Evolutionary conservation across 1,284 basidiomycete genomes (phyloP).

Genomic region (Ceratobasidium theobromae): DNA sequence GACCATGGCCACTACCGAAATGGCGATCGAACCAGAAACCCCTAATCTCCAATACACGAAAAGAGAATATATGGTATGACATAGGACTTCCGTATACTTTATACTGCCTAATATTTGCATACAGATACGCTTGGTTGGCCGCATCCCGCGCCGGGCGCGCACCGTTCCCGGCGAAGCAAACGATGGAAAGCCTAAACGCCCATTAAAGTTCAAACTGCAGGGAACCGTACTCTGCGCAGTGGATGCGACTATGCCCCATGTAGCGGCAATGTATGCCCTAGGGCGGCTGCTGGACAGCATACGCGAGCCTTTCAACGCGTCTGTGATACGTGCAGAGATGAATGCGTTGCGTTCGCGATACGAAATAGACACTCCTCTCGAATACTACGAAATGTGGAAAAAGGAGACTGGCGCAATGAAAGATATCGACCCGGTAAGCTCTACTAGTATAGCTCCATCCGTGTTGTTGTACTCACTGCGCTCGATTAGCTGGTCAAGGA

Average conservation of each 20-base stretch:
- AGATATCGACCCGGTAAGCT: neutral
- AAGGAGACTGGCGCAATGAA: neutral
- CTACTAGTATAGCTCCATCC: too few species aligned
- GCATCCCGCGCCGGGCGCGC: neutral
- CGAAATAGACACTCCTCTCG: neutral
- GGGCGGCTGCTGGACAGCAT: slow-evolving; percentile 14
- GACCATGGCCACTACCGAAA: too few species aligned
- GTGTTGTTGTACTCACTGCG: neutral
- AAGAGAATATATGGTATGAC: neutral
- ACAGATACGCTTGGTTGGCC: slow-evolving; percentile 8
- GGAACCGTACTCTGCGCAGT: slow-evolving; percentile 9
- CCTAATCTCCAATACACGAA: slow-evolving; percentile 10
- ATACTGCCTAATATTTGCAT: neutral
- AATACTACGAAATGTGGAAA: slow-evolving; percentile 17
- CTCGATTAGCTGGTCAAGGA: neutral
- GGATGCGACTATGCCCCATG: slow-evolving; percentile 9
- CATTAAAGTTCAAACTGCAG: neutral
- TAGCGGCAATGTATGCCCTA: slow-evolving; percentile 25
- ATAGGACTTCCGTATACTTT: neutral
- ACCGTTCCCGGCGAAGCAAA: neutral
- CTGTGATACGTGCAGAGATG: slow-evolving; percentile 25
- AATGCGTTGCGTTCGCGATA: neutral
- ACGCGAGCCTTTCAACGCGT: slow-evolving; percentile 26
- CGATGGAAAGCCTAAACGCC: neutral
- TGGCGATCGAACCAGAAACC: slow-evolving; percentile 3